These are phyloP conservation scores for Clavaria fumosa DNA, from an alignment of 768 basidiomycete genomes.

Conservation along the genomic window DNA sequence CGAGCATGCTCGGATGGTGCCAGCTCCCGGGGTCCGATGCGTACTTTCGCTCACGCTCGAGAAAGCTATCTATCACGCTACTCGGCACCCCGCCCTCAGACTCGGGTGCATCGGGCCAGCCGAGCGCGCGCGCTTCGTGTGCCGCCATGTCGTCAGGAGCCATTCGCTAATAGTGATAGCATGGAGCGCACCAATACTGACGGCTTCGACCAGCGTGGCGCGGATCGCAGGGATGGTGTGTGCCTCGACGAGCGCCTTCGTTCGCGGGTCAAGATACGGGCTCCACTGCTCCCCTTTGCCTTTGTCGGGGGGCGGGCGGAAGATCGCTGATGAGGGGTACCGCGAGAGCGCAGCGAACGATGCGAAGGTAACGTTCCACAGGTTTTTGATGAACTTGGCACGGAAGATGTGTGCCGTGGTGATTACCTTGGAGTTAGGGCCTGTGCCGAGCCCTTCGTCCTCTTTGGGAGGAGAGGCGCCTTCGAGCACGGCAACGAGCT, in stretches of 20 bases:
- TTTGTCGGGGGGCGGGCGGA: slow-evolving; percentile 29
- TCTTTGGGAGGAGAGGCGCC: slow-evolving; percentile 32
- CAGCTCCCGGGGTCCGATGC: slow-evolving; percentile 28
- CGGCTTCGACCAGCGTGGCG: slow-evolving; percentile 32
- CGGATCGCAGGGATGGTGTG: slow-evolving; percentile 33
- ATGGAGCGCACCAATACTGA: too few species aligned
- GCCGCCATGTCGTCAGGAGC: too few species aligned
- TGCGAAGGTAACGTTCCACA: slow-evolving; percentile 47
- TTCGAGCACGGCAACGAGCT: slow-evolving; percentile 29
- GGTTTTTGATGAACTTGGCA: slow-evolving; percentile 44
- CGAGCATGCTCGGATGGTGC: slow-evolving; percentile 46
- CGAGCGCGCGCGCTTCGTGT: too few species aligned
- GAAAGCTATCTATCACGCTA: slow-evolving; percentile 22
- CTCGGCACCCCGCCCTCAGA: slow-evolving; percentile 40
- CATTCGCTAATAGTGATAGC: too few species aligned
- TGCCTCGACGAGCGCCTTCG: slow-evolving; percentile 26
- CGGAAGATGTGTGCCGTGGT: too few species aligned
- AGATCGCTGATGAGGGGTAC: slow-evolving; percentile 36
- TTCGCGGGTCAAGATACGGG: slow-evolving; percentile 26
- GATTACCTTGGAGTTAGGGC: too few species aligned
- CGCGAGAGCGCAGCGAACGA: slow-evolving; percentile 35
- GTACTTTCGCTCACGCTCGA: slow-evolving; percentile 24
- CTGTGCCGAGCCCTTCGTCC: too few species aligned
- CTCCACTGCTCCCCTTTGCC: slow-evolving; percentile 19
- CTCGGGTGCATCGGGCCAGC: slow-evolving; percentile 29